Evolutionary conservation across 257 asterid genomes (phyloP).

Genomic region (Jaltomata sinuosa): DNA sequence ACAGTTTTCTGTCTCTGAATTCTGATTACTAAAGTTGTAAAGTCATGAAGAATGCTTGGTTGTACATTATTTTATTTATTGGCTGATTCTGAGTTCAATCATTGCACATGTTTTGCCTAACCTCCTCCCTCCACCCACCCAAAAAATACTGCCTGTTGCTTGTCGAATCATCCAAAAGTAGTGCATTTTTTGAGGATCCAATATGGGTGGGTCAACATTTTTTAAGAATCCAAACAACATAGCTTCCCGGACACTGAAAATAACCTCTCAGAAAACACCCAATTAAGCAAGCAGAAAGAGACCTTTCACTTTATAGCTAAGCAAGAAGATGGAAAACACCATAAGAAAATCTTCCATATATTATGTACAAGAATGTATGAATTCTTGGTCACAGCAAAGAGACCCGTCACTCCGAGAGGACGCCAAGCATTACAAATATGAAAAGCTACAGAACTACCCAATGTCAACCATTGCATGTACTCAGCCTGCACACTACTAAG

Average conservation of each 20-base stretch:
- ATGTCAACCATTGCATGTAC: neutral
- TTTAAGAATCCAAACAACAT: neutral
- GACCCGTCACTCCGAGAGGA: conserved; percentile 11
- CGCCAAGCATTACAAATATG: conserved; percentile 1
- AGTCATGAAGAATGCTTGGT: neutral
- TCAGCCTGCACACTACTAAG: conserved; percentile 24
- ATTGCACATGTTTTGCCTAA: neutral
- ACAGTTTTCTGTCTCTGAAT: neutral
- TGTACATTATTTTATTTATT: neutral
- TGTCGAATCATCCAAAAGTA: neutral
- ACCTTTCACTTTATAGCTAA: neutral
- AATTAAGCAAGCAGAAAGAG: neutral
- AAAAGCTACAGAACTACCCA: neutral
- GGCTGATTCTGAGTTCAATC: neutral
- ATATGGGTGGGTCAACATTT: neutral
- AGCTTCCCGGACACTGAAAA: neutral
- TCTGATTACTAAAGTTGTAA: neutral
- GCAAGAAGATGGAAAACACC: neutral
- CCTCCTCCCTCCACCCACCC: neutral
- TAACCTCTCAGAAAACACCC: neutral
- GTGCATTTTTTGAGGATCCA: neutral
- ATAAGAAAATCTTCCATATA: neutral
- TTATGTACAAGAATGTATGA: neutral
- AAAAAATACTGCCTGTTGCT: neutral
- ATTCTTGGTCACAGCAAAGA: neutral